Evolutionary conservation across 176 grass and related monocot genomes (phyloP).

Genomic region (Raddia distichophylla): DNA sequence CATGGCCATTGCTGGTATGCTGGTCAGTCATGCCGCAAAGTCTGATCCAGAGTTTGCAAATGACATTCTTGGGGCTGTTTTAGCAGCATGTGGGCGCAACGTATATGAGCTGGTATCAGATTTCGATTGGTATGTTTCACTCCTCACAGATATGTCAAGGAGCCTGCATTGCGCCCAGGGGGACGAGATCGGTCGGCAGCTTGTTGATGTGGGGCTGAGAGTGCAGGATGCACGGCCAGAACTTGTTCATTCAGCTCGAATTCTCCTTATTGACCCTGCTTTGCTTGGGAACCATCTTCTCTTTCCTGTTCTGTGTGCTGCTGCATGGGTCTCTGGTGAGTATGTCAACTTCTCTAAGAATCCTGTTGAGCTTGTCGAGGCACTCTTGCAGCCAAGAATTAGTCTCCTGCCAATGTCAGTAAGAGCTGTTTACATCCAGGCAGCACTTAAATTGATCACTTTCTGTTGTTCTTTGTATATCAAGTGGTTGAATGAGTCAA

Average conservation of each 20-base stretch:
- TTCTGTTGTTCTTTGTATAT: constrained; percentile 69
- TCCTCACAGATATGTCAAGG: constrained; percentile 75
- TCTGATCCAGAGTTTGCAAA: constrained; percentile 81
- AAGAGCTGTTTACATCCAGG: constrained; percentile 82
- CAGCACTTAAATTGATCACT: constrained; percentile 66
- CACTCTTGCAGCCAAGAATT: constrained; percentile 88
- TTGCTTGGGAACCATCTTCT: constrained; percentile 82
- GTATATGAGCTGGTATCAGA: constrained; percentile 82
- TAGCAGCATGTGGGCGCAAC: constrained; percentile 62
- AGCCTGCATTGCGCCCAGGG: constrained; percentile 68
- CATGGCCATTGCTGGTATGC: constrained; percentile 57
- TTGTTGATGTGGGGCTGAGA: constrained; percentile 86
- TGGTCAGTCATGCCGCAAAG: constrained; percentile 65
- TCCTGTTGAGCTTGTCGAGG: constrained; percentile 82
- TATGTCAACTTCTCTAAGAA: constrained; percentile 77
- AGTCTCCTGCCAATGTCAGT: constrained; percentile 65
- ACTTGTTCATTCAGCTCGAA: constrained; percentile 64
- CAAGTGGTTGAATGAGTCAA: constrained; percentile 36
- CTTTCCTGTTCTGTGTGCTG: constrained; percentile 69
- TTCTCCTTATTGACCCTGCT: constrained; percentile 82
- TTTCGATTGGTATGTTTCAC: constrained; percentile 89
- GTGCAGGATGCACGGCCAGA: constrained; percentile 80
- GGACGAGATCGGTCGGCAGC: constrained; percentile 76
- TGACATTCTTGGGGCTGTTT: constrained; percentile 70
- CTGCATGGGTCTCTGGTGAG: constrained; percentile 84